These are phyloP conservation scores for Paramecium sexaurelia DNA, from an alignment of 73 alveolate genomes.

Conservation along the genomic window DNA sequence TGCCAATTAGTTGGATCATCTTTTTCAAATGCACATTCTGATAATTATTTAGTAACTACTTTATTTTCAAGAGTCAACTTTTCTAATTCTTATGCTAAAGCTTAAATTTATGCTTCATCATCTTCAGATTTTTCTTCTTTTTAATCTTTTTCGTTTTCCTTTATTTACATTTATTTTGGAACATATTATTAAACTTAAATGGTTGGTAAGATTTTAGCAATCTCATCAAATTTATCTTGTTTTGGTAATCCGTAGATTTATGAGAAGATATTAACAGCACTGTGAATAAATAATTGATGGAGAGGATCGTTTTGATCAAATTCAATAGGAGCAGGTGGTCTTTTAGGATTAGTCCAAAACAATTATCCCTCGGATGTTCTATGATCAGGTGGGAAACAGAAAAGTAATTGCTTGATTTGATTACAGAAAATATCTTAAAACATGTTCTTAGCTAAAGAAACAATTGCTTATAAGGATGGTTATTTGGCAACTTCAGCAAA, in stretches of 20 bases:
- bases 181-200: constrained; percentile 80
- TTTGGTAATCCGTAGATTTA: constrained; percentile 77
- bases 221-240: constrained; percentile 49
- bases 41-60: constrained; percentile 66
- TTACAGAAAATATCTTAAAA: constrained; percentile 83
- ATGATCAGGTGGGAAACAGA: constrained; percentile 97
- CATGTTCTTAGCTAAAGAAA: constrained; percentile 76
- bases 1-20: constrained; percentile 99
- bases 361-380: constrained; percentile 81
- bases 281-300: constrained; percentile 80
- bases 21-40: constrained; percentile 91
- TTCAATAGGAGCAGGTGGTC: constrained; percentile 94
- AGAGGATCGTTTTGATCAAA: constrained; percentile 82
- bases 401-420: constrained; percentile 86
- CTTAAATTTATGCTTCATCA: constrained; percentile 46
- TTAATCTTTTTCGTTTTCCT: constrained; percentile 83
- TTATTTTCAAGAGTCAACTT: constrained; percentile 72
- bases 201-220: constrained; percentile 78
- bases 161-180: constrained; percentile 84
- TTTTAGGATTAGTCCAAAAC: constrained; percentile 99
- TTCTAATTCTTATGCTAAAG: constrained; percentile 83
- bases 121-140: constrained; percentile 69
- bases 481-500: constrained; percentile 73
- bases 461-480: constrained; percentile 73
- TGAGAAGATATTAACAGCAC: constrained; percentile 89